These are phyloP conservation scores for Mucor saturninus DNA, from an alignment of 371 early-diverging fungal genomes.

Conservation along the genomic window DNA sequence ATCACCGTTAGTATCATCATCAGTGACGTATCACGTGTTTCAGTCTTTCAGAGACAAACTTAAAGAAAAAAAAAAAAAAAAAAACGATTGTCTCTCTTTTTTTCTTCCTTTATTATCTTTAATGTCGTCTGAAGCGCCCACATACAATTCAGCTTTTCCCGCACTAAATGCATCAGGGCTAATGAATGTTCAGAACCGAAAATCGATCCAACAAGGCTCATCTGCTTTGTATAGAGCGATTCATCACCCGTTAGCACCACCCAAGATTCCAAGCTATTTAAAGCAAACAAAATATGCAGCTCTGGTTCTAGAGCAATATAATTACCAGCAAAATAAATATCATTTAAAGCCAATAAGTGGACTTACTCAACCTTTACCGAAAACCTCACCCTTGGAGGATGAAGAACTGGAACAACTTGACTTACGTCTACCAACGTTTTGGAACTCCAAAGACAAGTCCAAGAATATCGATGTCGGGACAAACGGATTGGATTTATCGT, in stretches of 20 bases:
- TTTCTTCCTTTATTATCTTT: neutral
- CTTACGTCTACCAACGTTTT: conserved; percentile 60
- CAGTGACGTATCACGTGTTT: conserved; percentile 1
- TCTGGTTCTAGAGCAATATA: conserved; percentile 35
- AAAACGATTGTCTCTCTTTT: neutral
- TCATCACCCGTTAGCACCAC: conserved; percentile 32
- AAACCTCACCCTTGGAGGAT: conserved; percentile 14
- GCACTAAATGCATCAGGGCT: conserved; percentile 14
- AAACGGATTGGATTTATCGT: conserved; percentile 60
- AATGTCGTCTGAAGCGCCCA: conserved; percentile 9
- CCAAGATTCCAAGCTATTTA: conserved; percentile 42
- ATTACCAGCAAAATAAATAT: conserved; percentile 24
- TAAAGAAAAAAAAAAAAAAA: neutral
- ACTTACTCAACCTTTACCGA: conserved; percentile 1
- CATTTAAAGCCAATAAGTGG: conserved; percentile 10
- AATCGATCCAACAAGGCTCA: neutral
- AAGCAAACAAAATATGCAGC: conserved; percentile 42
- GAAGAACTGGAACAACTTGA: conserved; percentile 23
- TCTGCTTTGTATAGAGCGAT: neutral
- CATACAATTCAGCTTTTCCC: conserved; percentile 23
- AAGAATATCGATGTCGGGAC: conserved; percentile 57
- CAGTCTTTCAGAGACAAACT: neutral
- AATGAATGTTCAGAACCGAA: neutral
- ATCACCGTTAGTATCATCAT: too few relatives aligned
- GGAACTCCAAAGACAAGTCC: conserved; percentile 70